Evolutionary conservation across 2,329 filamentous ascomycete genomes (phyloP).

Genomic region (Xylariomycetidae sp.): DNA sequence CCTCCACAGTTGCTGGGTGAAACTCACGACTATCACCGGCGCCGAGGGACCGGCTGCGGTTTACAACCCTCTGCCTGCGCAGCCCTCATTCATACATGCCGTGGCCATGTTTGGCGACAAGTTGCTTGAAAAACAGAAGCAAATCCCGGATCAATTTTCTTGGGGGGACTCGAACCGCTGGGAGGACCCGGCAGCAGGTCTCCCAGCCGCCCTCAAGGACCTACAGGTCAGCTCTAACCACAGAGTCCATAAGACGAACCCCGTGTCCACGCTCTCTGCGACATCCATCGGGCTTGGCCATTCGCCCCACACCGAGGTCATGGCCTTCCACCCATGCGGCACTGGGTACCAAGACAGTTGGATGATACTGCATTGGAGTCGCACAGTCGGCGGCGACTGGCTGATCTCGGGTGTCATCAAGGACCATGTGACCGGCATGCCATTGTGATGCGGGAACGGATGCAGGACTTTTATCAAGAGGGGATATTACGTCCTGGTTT

Average conservation of each 20-base stretch:
- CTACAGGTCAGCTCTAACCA: not conserved
- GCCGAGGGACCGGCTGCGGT: conserved; percentile 3
- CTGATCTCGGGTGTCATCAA: conserved; percentile 7
- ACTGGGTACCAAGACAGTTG: conserved; percentile 8
- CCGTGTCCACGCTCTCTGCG: too few species aligned
- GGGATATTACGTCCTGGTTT: too few species aligned
- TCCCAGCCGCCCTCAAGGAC: not conserved
- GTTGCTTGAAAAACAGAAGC: too few species aligned
- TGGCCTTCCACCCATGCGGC: conserved; percentile 9
- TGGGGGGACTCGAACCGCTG: too few species aligned
- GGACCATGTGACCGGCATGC: conserved; percentile 3
- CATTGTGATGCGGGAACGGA: too few species aligned
- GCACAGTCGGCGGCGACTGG: conserved; percentile 4
- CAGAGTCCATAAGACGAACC: too few species aligned
- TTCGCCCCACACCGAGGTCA: conserved; percentile 5
- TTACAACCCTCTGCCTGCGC: too few species aligned
- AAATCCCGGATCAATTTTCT: too few species aligned
- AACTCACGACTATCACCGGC: not conserved
- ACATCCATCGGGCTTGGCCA: conserved; percentile 3
- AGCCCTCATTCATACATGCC: too few species aligned
- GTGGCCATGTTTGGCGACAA: conserved; percentile 1
- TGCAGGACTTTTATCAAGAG: too few species aligned
- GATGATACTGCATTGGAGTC: conserved; percentile 12
- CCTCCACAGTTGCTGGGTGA: conserved; percentile 1
- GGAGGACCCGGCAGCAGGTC: too few species aligned